Conservation (phyloP, 768 basidiomycete genomes). For the Kwoniella heveanensis region DNA sequence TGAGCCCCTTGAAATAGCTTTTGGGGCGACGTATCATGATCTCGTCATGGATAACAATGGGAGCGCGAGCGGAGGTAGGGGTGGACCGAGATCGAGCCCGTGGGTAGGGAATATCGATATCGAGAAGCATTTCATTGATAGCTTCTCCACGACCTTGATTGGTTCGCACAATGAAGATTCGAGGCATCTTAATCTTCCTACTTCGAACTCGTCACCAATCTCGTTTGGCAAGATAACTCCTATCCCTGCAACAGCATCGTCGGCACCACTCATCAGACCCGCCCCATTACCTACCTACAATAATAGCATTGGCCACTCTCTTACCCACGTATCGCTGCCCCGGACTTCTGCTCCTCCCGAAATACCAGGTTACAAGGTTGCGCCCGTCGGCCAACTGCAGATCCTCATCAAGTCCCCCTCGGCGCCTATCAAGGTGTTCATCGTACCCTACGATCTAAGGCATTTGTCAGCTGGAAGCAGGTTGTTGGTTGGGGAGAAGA, state of each 20-base stretch:
- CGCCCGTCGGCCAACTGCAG: slow-evolving; percentile 49
- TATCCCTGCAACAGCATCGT: too few species aligned
- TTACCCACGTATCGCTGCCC: not conserved
- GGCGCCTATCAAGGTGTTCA: slow-evolving; percentile 48
- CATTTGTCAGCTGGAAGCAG: slow-evolving; percentile 40
- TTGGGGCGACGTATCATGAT: slow-evolving; percentile 51
- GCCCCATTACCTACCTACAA: too few species aligned
- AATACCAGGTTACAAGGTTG: slow-evolving; percentile 48
- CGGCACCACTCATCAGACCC: too few species aligned
- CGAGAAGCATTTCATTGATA: slow-evolving; percentile 38
- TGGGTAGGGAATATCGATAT: slow-evolving; percentile 53
- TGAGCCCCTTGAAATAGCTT: slow-evolving; percentile 35
- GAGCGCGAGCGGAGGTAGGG: slow-evolving; percentile 7
- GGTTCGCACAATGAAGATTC: not conserved
- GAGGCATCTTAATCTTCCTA: too few species aligned
- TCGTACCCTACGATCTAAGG: slow-evolving; percentile 51
- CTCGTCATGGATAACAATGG: slow-evolving; percentile 22
- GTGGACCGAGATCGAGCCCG: slow-evolving; percentile 32
- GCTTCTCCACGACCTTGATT: slow-evolving; percentile 7
- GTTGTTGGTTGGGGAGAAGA: slow-evolving; percentile 47
- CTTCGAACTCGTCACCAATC: too few species aligned
- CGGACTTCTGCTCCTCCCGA: slow-evolving; percentile 25
- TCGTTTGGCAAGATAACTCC: too few species aligned
- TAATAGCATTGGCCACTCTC: too few species aligned
- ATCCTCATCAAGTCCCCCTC: slow-evolving; percentile 44